Percentiles rank a stretch among this genome's conserved stretches.
Conservation (phyloP, 345 rosid species). For the Citrus unshiu region DNA sequence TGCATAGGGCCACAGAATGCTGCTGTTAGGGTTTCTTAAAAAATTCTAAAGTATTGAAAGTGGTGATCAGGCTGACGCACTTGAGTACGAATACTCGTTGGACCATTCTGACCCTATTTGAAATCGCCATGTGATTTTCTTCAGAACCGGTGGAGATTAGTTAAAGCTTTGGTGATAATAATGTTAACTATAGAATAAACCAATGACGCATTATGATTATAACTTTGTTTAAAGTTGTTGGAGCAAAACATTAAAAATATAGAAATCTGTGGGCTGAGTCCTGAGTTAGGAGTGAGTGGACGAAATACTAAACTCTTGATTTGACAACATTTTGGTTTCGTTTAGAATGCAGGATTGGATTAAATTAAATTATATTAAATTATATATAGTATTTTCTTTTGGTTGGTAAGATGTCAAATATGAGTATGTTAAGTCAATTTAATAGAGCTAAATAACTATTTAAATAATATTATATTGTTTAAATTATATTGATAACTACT, state of each 20-base stretch:
- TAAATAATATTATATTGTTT: too few relatives aligned
- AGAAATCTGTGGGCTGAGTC: not conserved
- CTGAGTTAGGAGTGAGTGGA: not conserved
- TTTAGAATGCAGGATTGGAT: too few relatives aligned
- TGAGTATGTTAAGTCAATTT: too few relatives aligned
- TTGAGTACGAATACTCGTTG: not conserved
- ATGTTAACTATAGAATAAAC: too few relatives aligned
- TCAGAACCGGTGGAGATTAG: not conserved
- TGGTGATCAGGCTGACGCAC: not conserved
- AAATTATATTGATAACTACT: too few relatives aligned
- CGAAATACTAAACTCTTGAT: too few relatives aligned
- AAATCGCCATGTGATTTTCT: constrained; percentile 1
- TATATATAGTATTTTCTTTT: too few relatives aligned
- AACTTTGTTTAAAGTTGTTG: not conserved
- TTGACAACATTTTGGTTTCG: not conserved
- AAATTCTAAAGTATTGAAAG: not conserved
- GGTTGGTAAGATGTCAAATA: too few relatives aligned
- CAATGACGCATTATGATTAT: not conserved
- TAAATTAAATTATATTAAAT: too few relatives aligned
- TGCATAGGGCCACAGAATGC: not conserved
- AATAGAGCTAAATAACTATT: too few relatives aligned
- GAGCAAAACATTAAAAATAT: not conserved
- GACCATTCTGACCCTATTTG: not conserved
- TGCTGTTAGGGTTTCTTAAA: not conserved
- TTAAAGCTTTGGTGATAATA: not conserved